These are phyloP conservation scores for Rhododendron molle DNA, from an alignment of 148 eudicot species.

Conservation along the genomic window DNA sequence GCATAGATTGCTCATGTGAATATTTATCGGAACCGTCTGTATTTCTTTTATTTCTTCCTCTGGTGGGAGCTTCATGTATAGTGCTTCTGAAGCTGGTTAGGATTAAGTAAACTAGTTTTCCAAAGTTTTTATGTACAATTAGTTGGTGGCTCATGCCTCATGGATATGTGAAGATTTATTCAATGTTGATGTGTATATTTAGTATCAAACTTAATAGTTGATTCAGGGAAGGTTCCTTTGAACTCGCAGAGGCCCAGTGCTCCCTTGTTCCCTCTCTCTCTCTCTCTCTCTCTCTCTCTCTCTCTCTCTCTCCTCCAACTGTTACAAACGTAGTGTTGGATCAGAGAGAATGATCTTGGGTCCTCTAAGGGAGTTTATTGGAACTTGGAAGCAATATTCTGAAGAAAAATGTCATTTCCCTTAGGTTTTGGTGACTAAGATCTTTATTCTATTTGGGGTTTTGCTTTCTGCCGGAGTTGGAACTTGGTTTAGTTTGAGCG, in stretches of 20 bases:
- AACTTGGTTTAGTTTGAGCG: neutral
- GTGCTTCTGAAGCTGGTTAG: neutral
- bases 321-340: neutral
- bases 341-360: neutral
- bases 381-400: neutral
- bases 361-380: neutral
- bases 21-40: neutral
- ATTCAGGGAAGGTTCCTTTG: neutral
- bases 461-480: neutral
- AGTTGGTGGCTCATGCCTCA: neutral
- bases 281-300: neutral
- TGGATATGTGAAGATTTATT: neutral
- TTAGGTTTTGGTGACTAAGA: neutral
- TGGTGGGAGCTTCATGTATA: neutral
- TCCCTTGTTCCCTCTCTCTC: neutral
- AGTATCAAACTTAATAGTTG: neutral
- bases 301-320: neutral
- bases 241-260: neutral
- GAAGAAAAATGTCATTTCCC: neutral
- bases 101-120: neutral
- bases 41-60: neutral
- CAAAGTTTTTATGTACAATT: neutral
- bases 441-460: neutral
- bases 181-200: neutral
- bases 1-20: neutral